phyloP scores from a whole-genome alignment of 2,329 filamentous ascomycete genomes.

The Aspergillus ochraceus region DNA sequence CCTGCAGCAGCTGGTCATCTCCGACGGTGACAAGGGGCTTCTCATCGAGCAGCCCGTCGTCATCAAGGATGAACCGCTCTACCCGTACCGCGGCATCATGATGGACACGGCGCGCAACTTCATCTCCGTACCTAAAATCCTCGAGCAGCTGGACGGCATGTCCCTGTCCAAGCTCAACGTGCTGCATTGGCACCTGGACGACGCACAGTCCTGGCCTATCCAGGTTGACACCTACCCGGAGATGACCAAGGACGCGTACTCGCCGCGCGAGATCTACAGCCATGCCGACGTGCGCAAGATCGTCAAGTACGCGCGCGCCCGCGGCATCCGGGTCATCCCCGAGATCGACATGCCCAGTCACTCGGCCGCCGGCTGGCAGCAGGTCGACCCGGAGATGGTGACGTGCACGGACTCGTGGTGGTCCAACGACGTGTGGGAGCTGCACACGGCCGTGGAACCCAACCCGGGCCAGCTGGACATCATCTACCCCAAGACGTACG shows the following conservation, averaged over 20 bases:
- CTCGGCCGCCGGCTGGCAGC: conserved; percentile 56
- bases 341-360: conserved; percentile 65
- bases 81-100: conserved; percentile 57
- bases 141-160: conserved; percentile 57
- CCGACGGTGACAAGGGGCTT: conserved; percentile 44
- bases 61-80: conserved; percentile 53
- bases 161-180: conserved; percentile 59
- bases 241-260: conserved; percentile 58
- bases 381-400: conserved; percentile 57
- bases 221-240: conserved; percentile 52
- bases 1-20: conserved; percentile 58
- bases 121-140: conserved; percentile 52
- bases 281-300: conserved; percentile 45
- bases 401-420: conserved; percentile 60
- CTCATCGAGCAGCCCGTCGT: conserved; percentile 55
- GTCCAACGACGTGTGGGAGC: conserved; percentile 58
- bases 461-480: conserved; percentile 59
- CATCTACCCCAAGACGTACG: conserved; percentile 57
- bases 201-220: conserved; percentile 58
- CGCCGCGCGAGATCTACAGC: conserved; percentile 48
- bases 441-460: conserved; percentile 58
- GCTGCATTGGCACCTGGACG: conserved; percentile 58
- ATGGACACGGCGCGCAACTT: conserved; percentile 57
- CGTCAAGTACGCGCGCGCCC: conserved; percentile 53
- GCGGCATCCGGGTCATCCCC: conserved; percentile 60